phyloP scores from a whole-genome alignment of 2,329 filamentous ascomycete genomes.

The Ceratocystis huliohia region DNA sequence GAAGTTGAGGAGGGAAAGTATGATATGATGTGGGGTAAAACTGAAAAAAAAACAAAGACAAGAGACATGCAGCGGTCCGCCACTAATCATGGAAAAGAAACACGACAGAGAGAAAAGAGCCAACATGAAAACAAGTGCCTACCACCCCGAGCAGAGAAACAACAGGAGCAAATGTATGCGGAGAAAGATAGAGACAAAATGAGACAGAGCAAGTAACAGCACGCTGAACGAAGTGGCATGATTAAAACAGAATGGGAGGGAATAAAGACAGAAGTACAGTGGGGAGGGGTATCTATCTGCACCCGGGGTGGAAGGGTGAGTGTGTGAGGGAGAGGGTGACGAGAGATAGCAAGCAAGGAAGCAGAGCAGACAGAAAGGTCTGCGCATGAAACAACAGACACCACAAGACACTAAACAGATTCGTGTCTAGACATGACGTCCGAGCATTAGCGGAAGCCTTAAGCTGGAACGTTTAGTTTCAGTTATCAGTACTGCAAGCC shows the following conservation, averaged over 20 bases:
- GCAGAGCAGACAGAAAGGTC: too few relatives aligned
- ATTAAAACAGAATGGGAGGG: background rate
- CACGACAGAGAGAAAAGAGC: background rate
- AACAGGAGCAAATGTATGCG: background rate
- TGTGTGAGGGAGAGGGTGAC: background rate
- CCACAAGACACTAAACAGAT: too few relatives aligned
- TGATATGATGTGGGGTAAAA: too few relatives aligned
- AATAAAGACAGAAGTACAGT: background rate
- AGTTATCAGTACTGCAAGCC: background rate
- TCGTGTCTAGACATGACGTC: too few relatives aligned
- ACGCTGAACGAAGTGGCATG: constrained; percentile 3
- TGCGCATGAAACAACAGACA: too few relatives aligned
- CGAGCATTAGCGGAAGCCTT: background rate
- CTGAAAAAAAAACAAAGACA: background rate
- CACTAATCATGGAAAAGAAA: background rate
- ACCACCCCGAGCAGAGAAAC: constrained; percentile 6
- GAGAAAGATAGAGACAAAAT: background rate
- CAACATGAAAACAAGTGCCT: background rate
- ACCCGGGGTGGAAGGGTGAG: background rate
- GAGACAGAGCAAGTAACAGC: background rate
- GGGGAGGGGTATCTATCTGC: background rate
- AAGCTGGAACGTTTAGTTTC: background rate
- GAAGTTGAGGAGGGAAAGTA: background rate
- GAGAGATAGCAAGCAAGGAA: too few relatives aligned
- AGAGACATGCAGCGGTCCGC: background rate